Percentiles rank a stretch among this genome's conserved stretches.
Conservation (phyloP, 768 basidiomycete species). For the Russula earlei region DNA sequence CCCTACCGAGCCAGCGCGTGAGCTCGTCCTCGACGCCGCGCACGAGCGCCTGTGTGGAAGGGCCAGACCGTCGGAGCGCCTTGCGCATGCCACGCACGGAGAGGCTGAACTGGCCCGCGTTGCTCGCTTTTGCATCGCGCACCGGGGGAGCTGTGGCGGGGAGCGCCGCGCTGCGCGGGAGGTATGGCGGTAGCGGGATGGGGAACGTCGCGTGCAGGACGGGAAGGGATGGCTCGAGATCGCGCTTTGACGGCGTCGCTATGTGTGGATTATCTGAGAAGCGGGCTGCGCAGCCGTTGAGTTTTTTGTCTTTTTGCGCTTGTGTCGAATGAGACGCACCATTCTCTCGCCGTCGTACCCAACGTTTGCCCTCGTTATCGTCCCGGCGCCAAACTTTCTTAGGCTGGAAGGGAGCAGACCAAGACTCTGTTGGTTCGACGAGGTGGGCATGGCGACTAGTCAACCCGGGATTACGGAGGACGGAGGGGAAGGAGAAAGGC, state of each 20-base stretch:
- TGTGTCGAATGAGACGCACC: constrained; percentile 33
- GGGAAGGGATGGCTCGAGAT: constrained; percentile 41
- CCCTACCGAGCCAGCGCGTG: constrained; percentile 48
- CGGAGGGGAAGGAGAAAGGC: constrained; percentile 63
- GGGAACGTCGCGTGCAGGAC: constrained; percentile 55
- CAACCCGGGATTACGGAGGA: constrained; percentile 52
- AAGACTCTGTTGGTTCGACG: constrained; percentile 5
- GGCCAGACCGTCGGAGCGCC: constrained; percentile 51
- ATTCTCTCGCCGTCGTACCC: constrained; percentile 68
- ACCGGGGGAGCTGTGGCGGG: constrained; percentile 36
- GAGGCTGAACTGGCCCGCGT: constrained; percentile 68
- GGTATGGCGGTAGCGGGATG: constrained; percentile 60
- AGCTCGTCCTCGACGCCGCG: constrained; percentile 59
- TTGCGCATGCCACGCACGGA: constrained; percentile 68
- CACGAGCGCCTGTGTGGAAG: constrained; percentile 53
- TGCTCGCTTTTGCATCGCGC: constrained; percentile 40
- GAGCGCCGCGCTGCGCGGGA: constrained; percentile 49
- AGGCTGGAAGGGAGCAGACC: constrained; percentile 8
- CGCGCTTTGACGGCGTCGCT: constrained; percentile 47
- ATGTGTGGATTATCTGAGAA: constrained; percentile 71
- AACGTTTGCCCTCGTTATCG: constrained; percentile 70
- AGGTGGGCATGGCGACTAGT: constrained; percentile 47
- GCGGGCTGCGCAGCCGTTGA: constrained; percentile 37
- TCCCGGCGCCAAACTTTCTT: constrained; percentile 41
- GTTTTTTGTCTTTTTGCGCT: neutral